Percentiles rank a stretch among this genome's conserved stretches.
These are phyloP conservation scores for Saraca asoca DNA, from an alignment of 331 rosid species.

Conservation along the genomic window DNA sequence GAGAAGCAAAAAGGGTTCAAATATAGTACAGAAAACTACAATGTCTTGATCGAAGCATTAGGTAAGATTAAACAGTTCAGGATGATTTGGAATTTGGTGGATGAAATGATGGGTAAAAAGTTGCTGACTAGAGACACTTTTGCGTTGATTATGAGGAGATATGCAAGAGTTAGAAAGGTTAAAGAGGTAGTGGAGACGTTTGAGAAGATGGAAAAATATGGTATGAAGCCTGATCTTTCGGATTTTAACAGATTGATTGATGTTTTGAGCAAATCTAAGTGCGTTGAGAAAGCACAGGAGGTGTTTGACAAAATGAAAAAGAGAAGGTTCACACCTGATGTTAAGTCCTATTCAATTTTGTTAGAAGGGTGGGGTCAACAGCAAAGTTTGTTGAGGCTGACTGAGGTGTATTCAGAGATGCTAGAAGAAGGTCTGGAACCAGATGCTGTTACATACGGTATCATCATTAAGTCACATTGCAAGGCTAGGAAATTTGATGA, in stretches of 20 bases:
- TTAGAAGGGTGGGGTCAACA: slow-evolving; percentile 89
- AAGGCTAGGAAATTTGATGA: slow-evolving; percentile 64
- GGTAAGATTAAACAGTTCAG: slow-evolving; percentile 85
- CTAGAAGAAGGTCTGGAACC: slow-evolving; percentile 64
- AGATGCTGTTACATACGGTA: slow-evolving; percentile 76
- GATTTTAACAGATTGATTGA: slow-evolving; percentile 75
- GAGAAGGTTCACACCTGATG: slow-evolving; percentile 61
- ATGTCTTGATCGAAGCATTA: slow-evolving; percentile 69
- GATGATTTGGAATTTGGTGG: slow-evolving; percentile 68
- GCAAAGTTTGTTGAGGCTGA: slow-evolving; percentile 60
- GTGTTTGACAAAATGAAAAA: slow-evolving; percentile 75
- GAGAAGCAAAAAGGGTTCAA: slow-evolving; percentile 67
- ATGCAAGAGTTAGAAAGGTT: slow-evolving; percentile 62
- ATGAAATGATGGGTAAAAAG: slow-evolving; percentile 63
- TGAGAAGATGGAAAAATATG: slow-evolving; percentile 68
- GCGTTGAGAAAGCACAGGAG: slow-evolving; percentile 65
- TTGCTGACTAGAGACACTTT: slow-evolving; percentile 65
- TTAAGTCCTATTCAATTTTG: slow-evolving; percentile 72
- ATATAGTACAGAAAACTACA: slow-evolving; percentile 54
- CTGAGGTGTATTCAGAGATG: slow-evolving; percentile 80
- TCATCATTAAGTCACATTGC: slow-evolving; percentile 69
- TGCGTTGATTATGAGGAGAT: slow-evolving; percentile 59
- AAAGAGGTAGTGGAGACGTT: slow-evolving; percentile 66
- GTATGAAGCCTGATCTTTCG: slow-evolving; percentile 51
- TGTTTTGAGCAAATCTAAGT: slow-evolving; percentile 62